Conservation (phyloP, 2,329 filamentous ascomycete genomes). For the Aspergillus carbonarius region DNA sequence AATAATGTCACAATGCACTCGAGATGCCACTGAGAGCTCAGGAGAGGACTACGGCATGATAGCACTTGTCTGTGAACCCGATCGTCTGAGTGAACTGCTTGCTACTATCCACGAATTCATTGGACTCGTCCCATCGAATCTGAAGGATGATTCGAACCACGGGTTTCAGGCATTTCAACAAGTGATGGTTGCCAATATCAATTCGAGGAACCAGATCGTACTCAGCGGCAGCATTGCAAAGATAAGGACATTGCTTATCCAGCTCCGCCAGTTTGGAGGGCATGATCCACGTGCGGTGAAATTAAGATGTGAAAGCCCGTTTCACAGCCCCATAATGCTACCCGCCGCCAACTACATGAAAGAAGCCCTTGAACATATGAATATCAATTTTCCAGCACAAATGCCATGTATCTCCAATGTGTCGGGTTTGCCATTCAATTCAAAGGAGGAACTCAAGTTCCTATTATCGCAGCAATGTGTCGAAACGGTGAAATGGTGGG, state of each 20-base stretch:
- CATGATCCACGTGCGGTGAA: slow-evolving; percentile 87
- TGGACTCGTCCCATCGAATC: slow-evolving; percentile 63
- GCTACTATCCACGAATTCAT: slow-evolving; percentile 77
- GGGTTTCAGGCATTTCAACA: slow-evolving; percentile 76
- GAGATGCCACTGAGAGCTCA: slow-evolving; percentile 61
- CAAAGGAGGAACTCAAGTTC: slow-evolving; percentile 72
- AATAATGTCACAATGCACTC: slow-evolving; percentile 77
- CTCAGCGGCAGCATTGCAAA: slow-evolving; percentile 81
- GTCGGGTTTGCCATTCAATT: slow-evolving; percentile 72
- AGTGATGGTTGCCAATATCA: slow-evolving; percentile 89
- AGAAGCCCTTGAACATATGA: slow-evolving; percentile 60
- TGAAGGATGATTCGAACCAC: slow-evolving; percentile 66
- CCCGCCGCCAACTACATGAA: slow-evolving; percentile 76
- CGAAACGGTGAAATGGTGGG: slow-evolving; percentile 95
- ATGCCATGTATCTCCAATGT: slow-evolving; percentile 87
- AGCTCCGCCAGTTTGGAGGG: slow-evolving; percentile 83
- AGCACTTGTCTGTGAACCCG: slow-evolving; percentile 82
- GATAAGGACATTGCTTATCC: slow-evolving; percentile 77
- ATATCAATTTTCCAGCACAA: slow-evolving; percentile 71
- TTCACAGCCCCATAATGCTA: slow-evolving; percentile 89
- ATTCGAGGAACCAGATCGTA: slow-evolving; percentile 95
- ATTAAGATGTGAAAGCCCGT: slow-evolving; percentile 83
- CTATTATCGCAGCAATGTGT: slow-evolving; percentile 76
- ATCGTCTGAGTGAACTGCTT: slow-evolving; percentile 69
- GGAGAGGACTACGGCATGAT: slow-evolving; percentile 93